These are phyloP conservation scores for Fusarium hainanense DNA, from an alignment of 2,329 filamentous ascomycete species.

Conservation along the genomic window DNA sequence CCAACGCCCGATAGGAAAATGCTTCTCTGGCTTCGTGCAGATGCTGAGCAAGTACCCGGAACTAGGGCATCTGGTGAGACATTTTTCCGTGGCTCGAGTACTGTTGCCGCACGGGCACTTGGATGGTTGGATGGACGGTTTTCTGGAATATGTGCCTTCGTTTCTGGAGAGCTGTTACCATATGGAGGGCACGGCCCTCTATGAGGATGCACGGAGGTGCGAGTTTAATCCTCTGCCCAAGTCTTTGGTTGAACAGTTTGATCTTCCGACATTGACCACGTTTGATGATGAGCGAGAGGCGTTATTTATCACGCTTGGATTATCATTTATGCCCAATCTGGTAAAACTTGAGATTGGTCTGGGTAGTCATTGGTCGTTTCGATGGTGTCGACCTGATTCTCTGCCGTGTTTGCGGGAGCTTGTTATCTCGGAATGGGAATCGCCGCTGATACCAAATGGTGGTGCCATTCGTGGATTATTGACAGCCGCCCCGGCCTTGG, in stretches of 20 bases:
- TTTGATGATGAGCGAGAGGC: background rate
- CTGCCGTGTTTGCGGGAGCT: background rate
- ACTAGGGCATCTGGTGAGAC: background rate
- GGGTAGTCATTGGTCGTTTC: background rate
- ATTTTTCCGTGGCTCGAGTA: background rate
- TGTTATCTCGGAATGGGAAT: background rate
- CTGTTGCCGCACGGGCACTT: no score
- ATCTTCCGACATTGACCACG: no score
- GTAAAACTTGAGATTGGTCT: no score
- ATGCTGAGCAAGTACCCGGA: no score
- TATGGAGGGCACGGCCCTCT: background rate
- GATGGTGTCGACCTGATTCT: background rate
- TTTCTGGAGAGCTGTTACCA: background rate
- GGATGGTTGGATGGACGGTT: no score
- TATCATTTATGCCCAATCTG: background rate
- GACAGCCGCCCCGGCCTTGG: background rate
- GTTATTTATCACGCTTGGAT: fast-evolving
- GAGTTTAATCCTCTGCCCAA: background rate
- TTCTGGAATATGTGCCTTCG: no score
- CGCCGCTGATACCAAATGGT: fast-evolving
- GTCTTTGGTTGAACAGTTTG: no score
- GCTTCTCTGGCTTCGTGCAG: background rate
- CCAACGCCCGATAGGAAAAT: background rate
- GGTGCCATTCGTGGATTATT: background rate
- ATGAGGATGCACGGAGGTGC: background rate